Conservation (phyloP, 164 flowering plant genomes). For the Euptelea pleiosperma region DNA sequence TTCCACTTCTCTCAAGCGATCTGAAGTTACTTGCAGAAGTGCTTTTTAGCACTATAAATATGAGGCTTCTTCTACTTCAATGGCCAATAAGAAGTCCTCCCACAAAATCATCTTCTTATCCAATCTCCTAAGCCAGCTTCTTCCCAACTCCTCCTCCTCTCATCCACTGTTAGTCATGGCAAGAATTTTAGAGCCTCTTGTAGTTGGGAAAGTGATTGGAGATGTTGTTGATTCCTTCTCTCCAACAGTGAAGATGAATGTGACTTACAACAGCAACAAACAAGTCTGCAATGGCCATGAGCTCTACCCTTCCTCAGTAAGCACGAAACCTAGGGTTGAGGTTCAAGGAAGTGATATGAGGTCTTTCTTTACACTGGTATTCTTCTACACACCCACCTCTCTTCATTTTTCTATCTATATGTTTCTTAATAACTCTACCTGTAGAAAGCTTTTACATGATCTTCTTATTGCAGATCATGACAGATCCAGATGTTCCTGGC, state of each 20-base stretch:
- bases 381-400: not conserved
- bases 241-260: constrained; percentile 50
- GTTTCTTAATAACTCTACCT: no score
- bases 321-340: constrained; percentile 56
- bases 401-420: no score
- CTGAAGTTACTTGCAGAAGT: no score
- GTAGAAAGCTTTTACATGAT: no score
- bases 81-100: no score
- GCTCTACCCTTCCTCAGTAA: constrained; percentile 55
- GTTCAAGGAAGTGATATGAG: constrained; percentile 74
- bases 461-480: constrained; percentile 58
- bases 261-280: constrained; percentile 42
- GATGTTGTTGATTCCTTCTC: constrained; percentile 71
- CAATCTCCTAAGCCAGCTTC: no score
- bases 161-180: constrained; percentile 30
- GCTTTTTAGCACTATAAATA: no score
- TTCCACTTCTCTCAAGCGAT: no score
- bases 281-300: constrained; percentile 73
- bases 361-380: constrained; percentile 78
- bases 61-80: no score
- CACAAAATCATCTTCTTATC: no score
- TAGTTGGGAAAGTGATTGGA: constrained; percentile 73
- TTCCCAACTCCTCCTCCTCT: no score
- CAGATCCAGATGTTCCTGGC: constrained; percentile 84
- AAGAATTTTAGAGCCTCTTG: constrained; percentile 49